Percentiles rank a stretch among this genome's conserved stretches.
phyloP scores from a whole-genome alignment of 140 eudicot species.

The Flaveria floridana region DNA sequence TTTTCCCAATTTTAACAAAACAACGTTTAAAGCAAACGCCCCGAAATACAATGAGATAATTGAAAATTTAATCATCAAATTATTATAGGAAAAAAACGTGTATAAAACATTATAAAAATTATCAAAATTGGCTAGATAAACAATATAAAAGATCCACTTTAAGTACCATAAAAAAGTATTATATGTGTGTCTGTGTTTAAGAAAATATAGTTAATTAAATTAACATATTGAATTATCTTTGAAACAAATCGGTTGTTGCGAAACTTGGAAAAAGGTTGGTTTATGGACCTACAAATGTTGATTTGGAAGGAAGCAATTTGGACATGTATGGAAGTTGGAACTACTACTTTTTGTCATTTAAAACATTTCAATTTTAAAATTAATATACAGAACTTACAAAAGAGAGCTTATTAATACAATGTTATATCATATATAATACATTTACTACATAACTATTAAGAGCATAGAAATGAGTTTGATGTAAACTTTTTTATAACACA shows the following conservation, averaged over 20 bases:
- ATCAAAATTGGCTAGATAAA: neutral
- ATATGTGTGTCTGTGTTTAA: too few relatives aligned
- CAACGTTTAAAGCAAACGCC: neutral
- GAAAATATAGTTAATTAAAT: neutral
- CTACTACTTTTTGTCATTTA: neutral
- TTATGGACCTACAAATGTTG: constrained; percentile 25
- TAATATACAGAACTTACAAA: neutral
- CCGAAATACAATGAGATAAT: neutral
- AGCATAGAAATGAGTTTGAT: neutral
- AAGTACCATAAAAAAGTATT: too few relatives aligned
- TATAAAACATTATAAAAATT: neutral
- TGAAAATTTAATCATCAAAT: too few relatives aligned
- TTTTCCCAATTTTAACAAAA: neutral
- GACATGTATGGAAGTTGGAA: constrained; percentile 22
- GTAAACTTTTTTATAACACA: neutral
- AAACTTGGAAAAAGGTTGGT: constrained; percentile 25
- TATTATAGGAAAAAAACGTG: neutral
- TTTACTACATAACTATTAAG: neutral
- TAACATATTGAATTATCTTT: neutral
- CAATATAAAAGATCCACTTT: neutral
- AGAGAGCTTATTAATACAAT: neutral
- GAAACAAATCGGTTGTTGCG: constrained; percentile 19
- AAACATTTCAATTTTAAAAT: neutral
- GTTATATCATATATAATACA: neutral
- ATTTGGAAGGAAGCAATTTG: constrained; percentile 29